phyloP scores from a whole-genome alignment of 2,329 filamentous ascomycete species.

The Colletotrichum nymphaeae region DNA sequence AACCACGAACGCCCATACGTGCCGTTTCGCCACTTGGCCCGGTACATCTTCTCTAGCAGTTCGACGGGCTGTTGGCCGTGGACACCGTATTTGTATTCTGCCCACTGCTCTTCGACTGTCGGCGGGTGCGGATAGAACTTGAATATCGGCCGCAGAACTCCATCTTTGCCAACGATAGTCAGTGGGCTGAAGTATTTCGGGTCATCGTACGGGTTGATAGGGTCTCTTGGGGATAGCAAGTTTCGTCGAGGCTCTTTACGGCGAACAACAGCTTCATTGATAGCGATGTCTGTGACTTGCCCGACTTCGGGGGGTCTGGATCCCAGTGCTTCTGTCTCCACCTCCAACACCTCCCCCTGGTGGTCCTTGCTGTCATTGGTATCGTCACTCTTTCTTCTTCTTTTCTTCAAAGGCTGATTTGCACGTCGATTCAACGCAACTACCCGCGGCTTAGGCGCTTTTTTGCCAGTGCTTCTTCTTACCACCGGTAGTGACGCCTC shows the following conservation, averaged over 20 bases:
- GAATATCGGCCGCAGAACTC: slow-evolving; percentile 18
- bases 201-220: slow-evolving; percentile 9
- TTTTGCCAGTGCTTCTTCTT: slow-evolving; percentile 18
- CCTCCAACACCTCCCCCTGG: background rate
- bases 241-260: background rate
- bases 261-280: no score
- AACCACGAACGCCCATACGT: slow-evolving; percentile 32
- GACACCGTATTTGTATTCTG: slow-evolving; percentile 30
- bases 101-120: slow-evolving; percentile 33
- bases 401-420: background rate
- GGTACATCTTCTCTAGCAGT: slow-evolving; percentile 23
- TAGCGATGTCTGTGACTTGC: background rate
- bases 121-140: slow-evolving; percentile 21
- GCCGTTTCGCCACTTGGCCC: slow-evolving; percentile 27
- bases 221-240: background rate
- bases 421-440: background rate
- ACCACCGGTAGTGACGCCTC: background rate
- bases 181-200: slow-evolving; percentile 27
- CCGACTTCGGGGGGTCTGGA: background rate
- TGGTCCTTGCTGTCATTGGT: background rate
- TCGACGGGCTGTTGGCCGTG: slow-evolving; percentile 25
- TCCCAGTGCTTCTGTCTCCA: background rate
- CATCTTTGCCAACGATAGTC: background rate
- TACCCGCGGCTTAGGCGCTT: background rate
- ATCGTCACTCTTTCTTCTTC: no score